Evolutionary conservation across 1,284 basidiomycete species (phyloP), one percentile per base, ranked within the genome.

Genomic region (Leccinum fuscescens): DNA sequence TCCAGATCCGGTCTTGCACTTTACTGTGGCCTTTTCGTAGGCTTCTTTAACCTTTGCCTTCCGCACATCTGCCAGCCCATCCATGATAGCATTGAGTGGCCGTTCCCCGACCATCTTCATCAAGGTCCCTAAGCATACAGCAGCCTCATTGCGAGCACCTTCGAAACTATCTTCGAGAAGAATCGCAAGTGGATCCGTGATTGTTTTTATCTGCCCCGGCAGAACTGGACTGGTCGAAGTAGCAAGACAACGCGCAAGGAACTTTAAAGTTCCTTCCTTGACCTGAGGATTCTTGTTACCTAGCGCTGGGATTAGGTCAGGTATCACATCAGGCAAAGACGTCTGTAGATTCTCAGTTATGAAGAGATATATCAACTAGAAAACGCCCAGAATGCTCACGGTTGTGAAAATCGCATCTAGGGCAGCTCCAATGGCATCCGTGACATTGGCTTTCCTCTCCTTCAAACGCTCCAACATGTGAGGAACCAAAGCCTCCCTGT

Each of bases 31-130:
- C 66, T 90, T 93, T 65, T 92, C 94, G 67, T 86, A 94, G 8
- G 93, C 93, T 70, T 98, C 97, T 76, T 93, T 96, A 59, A 99
- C 92, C 76, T 99, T 99, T 5, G 80, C 83, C 76, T 95, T 96
- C 65, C 96, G 84, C 42, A 98, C 82, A 68, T 98, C 96, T 35
- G 94, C 89, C 57, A 99, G 80, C 27, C 83, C 80, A 64, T 98
- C 96, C 79, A 98, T 85, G 37, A 93, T 82, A 0, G 92, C 91
- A 72, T 92, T 94, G 64, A 99, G 84, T 11, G 92, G 89, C 29
- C 97, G 82, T 74, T 99, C 96, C 24, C 97, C 97, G 12, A 99
- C 86, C 81, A 99, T 95, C 80, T 94, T 98, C 93, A 97, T 96
- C 66, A 99, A 78, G 0, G 89, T 92, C 8, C 96, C 97, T 33